These are phyloP conservation scores for Zizania palustris DNA, from an alignment of 202 grass and related monocot species.

Conservation along the genomic window DNA sequence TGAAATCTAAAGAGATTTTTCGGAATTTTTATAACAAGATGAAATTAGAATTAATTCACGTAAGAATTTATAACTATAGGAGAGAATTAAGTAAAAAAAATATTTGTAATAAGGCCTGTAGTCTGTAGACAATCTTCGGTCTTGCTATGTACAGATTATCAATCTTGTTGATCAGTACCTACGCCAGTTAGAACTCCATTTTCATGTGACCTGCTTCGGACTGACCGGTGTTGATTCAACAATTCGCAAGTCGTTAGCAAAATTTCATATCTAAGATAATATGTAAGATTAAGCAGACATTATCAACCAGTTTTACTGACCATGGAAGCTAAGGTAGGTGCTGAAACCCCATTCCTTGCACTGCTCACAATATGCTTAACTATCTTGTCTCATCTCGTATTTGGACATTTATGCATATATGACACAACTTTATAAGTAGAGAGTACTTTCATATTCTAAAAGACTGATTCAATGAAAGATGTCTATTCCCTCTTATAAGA, in stretches of 20 bases:
- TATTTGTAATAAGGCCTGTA: no score
- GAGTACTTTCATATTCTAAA: no score
- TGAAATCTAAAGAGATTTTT: no score
- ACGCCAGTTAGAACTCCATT: slow-evolving; percentile 49
- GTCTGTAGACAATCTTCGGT: background rate
- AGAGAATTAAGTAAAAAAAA: no score
- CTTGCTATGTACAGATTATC: slow-evolving; percentile 49
- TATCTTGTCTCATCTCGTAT: no score
- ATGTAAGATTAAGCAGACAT: background rate
- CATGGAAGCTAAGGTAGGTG: slow-evolving; percentile 53
- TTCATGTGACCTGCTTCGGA: slow-evolving; percentile 58
- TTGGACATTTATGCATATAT: no score
- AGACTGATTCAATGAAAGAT: no score
- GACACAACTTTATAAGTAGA: no score
- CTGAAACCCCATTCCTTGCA: slow-evolving; percentile 45
- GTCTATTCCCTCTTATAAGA: no score
- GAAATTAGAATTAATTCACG: no score
- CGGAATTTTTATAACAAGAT: no score
- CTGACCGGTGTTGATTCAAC: slow-evolving; percentile 27
- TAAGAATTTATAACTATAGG: no score
- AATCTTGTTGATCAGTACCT: slow-evolving; percentile 5
- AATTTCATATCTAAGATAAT: background rate
- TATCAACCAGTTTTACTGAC: slow-evolving; percentile 12
- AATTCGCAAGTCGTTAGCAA: background rate
- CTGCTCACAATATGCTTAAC: slow-evolving; percentile 59